A percentile compares a stretch with the other conserved stretches of the same genome.
Conservation (phyloP, 352 stramenopile genomes). For the Phytophthora kernoviae region DNA sequence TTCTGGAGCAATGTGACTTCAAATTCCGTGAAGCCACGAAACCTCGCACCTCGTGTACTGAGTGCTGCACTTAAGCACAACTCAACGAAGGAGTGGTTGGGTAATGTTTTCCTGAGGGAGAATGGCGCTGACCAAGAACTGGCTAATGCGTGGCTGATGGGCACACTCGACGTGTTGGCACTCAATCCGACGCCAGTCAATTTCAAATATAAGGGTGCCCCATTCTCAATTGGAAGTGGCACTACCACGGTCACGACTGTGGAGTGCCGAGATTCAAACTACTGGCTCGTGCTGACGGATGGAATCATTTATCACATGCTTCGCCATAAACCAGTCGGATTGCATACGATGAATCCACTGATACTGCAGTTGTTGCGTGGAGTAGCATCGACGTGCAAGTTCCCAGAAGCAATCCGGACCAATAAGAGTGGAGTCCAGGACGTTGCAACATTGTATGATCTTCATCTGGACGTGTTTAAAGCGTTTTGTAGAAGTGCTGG, state of each 20-base stretch:
- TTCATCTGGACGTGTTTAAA: slow-evolving; percentile 77
- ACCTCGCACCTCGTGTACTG: slow-evolving; percentile 66
- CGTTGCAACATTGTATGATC: slow-evolving; percentile 44
- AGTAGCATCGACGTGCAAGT: slow-evolving; percentile 48
- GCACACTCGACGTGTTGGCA: slow-evolving; percentile 61
- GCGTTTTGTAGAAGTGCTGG: slow-evolving; percentile 59
- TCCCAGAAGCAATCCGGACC: slow-evolving; percentile 30
- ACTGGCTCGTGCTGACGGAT: slow-evolving; percentile 77
- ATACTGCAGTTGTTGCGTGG: slow-evolving; percentile 50
- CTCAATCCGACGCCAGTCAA: slow-evolving; percentile 22
- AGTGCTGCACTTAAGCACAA: slow-evolving; percentile 63
- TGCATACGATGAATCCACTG: slow-evolving; percentile 58
- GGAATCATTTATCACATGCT: slow-evolving; percentile 64
- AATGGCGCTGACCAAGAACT: slow-evolving; percentile 60
- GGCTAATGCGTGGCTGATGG: slow-evolving; percentile 60
- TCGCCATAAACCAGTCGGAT: slow-evolving; percentile 36
- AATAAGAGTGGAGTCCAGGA: slow-evolving; percentile 25
- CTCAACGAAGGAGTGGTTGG: slow-evolving; percentile 67
- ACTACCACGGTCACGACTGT: not conserved
- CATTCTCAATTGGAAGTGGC: slow-evolving; percentile 29
- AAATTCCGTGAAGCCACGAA: slow-evolving; percentile 44
- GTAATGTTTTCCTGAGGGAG: slow-evolving; percentile 64
- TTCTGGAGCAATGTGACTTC: slow-evolving; percentile 55
- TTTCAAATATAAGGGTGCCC: slow-evolving; percentile 21
- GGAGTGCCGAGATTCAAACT: slow-evolving; percentile 49